phyloP scores from a whole-genome alignment of 257 asterid species.

The Scutellaria barbata region DNA sequence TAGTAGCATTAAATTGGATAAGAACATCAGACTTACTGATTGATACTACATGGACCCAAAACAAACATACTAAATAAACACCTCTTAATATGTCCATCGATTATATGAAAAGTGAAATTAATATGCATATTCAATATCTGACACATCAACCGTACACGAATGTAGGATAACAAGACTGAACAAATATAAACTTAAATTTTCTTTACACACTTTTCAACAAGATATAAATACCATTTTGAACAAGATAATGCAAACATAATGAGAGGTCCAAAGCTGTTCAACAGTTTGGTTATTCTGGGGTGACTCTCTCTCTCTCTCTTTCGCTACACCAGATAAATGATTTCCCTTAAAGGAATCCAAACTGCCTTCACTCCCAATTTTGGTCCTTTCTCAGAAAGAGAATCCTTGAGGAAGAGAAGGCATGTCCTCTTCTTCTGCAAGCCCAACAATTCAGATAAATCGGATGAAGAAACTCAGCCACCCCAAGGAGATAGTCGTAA shows the following conservation, averaged over 20 bases:
- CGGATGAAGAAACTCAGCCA: slow-evolving; percentile 51
- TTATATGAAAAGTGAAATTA: too few species aligned
- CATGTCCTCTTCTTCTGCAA: slow-evolving; percentile 47
- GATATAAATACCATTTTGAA: slow-evolving; percentile 5
- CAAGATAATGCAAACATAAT: slow-evolving; percentile 43
- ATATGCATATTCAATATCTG: too few species aligned
- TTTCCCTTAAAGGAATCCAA: slow-evolving; percentile 67
- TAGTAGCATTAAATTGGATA: neutral
- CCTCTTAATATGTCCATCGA: too few species aligned
- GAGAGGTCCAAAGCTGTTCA: slow-evolving; percentile 51
- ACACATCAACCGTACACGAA: too few species aligned
- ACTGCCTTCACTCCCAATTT: slow-evolving; percentile 51
- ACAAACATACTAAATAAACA: too few species aligned
- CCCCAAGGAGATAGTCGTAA: slow-evolving; percentile 63
- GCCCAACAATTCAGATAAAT: slow-evolving; percentile 48
- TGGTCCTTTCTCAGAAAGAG: slow-evolving; percentile 43
- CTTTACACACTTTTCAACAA: neutral
- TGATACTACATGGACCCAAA: neutral
- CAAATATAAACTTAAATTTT: too few species aligned
- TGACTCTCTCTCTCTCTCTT: slow-evolving; percentile 27
- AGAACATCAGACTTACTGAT: neutral
- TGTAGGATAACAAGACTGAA: too few species aligned
- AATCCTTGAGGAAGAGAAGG: slow-evolving; percentile 45
- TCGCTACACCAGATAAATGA: slow-evolving; percentile 47
- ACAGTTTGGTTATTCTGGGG: neutral